Evolutionary conservation across 192 early-diverging fungal species (phyloP), one percentile per base, ranked within the genome.

Genomic region (Coemansia guatemalensis): DNA sequence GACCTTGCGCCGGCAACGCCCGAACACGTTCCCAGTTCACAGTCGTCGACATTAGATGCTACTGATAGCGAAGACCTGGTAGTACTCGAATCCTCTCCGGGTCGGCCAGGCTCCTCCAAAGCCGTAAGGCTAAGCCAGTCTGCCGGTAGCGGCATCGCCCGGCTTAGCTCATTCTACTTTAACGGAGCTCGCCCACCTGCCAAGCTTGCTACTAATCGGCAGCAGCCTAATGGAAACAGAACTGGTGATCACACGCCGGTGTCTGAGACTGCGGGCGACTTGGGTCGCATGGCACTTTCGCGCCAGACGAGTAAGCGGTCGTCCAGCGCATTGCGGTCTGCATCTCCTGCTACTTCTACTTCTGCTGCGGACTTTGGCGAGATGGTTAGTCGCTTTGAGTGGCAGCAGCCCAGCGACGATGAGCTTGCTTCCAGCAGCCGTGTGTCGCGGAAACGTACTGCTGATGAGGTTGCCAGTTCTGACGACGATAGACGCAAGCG

Each of bases 21-120:
- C 11, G 74, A 75, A 32, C 48, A 55, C 6, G 56, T 48, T 0
- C 23, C 27, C 4, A 72, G 65, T 54, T 72, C 69, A 41, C 68
- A 67, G 71, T 73, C 71, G 5, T 73, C 76, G 21, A 64, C 68
- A 4, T 6, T 72, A n/a, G 69, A 68, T 32, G 47, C 54, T 6
- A 39, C 60, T 0, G 63, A 71, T 62, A 27, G 8, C 33, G 62
- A 64, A 14, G 65, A 70, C 22, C 24, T 75, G n/a, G 72, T 81
- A 8, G 73, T 81, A 12, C 62, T 81, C 21, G 73, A 81, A 56
- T 81, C 78, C n/a, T 81, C 78, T 22, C 78, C 78, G 0, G 64
- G 63, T 9, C 51, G 69, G 2, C 78, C 78, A 2, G 78, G 78
- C 21, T 55, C 78, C 0, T 74, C 73, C 2, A 55, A 61, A 27